These are phyloP conservation scores for Anastatica hierochuntica DNA, from an alignment of 345 rosid genomes.

Conservation along the genomic window DNA sequence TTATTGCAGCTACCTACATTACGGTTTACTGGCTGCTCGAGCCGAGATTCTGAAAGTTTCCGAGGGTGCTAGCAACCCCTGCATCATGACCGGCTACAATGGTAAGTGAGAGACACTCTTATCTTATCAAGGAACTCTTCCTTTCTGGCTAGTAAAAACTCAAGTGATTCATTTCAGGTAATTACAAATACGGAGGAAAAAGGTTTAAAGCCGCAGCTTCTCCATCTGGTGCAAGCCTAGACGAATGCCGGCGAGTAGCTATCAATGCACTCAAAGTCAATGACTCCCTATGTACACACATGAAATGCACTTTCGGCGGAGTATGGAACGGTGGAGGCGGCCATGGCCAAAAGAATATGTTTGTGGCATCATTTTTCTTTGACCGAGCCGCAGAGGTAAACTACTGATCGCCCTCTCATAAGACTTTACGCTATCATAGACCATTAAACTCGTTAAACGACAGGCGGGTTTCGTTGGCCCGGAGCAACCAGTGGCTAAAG, in stretches of 20 bases:
- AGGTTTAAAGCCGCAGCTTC: slow-evolving; percentile 43
- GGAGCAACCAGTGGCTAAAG: slow-evolving; percentile 58
- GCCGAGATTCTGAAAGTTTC: slow-evolving; percentile 75
- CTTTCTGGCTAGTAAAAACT: neutral
- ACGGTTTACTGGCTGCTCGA: slow-evolving; percentile 94
- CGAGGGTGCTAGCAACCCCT: slow-evolving; percentile 61
- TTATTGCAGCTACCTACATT: slow-evolving; percentile 68
- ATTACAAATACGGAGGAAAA: slow-evolving; percentile 66
- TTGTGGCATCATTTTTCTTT: slow-evolving; percentile 91
- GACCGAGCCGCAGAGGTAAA: slow-evolving; percentile 97
- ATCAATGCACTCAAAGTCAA: slow-evolving; percentile 76
- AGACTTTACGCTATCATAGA: no score
- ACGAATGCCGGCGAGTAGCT: slow-evolving; percentile 57
- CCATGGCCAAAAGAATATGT: slow-evolving; percentile 85
- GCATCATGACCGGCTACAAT: slow-evolving; percentile 67
- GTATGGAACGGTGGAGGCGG: slow-evolving; percentile 99
- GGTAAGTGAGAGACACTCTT: slow-evolving; percentile 41
- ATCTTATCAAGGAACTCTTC: neutral
- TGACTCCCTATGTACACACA: slow-evolving; percentile 65
- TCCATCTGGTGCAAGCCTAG: slow-evolving; percentile 59
- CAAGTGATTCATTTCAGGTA: slow-evolving; percentile 50
- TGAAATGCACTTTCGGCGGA: slow-evolving; percentile 95
- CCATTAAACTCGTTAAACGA: neutral
- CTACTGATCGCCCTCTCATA: neutral
- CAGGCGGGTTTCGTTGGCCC: slow-evolving; percentile 76